Evolutionary conservation across 2,329 filamentous ascomycete genomes (phyloP).

Genomic region (Sclerotinia spermophila): DNA sequence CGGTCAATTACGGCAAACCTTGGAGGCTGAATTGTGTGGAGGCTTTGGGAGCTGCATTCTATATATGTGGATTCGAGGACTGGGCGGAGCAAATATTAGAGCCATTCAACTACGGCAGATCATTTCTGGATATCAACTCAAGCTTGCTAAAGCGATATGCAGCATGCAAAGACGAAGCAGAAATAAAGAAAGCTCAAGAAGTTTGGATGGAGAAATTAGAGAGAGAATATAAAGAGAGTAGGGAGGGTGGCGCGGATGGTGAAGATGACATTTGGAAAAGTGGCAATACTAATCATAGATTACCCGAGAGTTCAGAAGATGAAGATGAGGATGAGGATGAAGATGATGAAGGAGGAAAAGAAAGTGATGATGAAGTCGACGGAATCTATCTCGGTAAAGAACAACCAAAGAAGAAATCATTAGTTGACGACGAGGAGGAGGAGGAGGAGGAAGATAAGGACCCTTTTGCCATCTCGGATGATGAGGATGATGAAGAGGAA

Average conservation of each 20-base stretch:
- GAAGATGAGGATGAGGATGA: constrained; percentile 40
- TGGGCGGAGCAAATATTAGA: constrained; percentile 84
- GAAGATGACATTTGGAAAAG: constrained; percentile 81
- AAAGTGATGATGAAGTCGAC: constrained; percentile 47
- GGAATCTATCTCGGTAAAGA: constrained; percentile 60
- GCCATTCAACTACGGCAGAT: constrained; percentile 82
- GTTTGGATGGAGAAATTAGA: constrained; percentile 89
- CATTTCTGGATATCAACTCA: constrained; percentile 88
- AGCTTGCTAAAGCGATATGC: constrained; percentile 80
- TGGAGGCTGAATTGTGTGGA: constrained; percentile 96
- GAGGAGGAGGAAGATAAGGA: constrained; percentile 64
- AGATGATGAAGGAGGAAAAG: constrained; percentile 47
- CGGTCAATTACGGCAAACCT: constrained; percentile 94
- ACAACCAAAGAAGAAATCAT: constrained; percentile 41
- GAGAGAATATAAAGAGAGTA: constrained; percentile 78
- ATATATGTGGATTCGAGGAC: constrained; percentile 84
- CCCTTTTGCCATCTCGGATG: constrained; percentile 58
- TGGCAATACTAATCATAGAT: constrained; percentile 77
- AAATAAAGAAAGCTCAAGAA: constrained; percentile 78
- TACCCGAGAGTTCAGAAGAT: constrained; percentile 51
- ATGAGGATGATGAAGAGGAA: constrained; percentile 73
- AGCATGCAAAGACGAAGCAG: constrained; percentile 74
- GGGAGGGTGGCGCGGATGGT: constrained; percentile 58
- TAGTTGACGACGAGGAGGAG: constrained; percentile 42
- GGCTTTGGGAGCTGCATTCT: constrained; percentile 87